Evolutionary conservation across 83 land plant species (phyloP).

Genomic region (Picea engelmannii): DNA sequence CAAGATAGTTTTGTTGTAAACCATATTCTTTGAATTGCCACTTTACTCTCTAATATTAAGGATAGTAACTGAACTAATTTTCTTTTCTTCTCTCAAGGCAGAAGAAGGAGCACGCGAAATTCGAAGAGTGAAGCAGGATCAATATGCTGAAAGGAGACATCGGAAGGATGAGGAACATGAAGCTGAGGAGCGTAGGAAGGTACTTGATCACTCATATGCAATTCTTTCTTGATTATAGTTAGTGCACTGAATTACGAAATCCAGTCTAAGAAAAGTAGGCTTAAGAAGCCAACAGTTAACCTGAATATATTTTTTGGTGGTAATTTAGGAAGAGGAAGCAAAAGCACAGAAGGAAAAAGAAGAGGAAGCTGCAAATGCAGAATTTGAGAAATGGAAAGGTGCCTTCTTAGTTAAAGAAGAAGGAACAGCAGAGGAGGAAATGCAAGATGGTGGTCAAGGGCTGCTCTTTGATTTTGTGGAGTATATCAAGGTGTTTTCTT

Average conservation of each 20-base stretch:
- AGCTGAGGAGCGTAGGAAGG: conserved; percentile 77
- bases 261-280: neutral
- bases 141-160: conserved; percentile 81
- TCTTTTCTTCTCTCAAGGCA: conserved; percentile 47
- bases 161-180: conserved; percentile 96
- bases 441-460: conserved; percentile 76
- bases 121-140: conserved; percentile 76
- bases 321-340: conserved; percentile 90
- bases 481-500: conserved; percentile 79
- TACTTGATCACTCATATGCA: conserved; percentile 17
- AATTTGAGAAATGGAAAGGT: conserved; percentile 97
- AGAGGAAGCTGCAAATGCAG: conserved; percentile 89
- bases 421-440: conserved; percentile 85
- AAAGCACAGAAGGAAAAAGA: conserved; percentile 73
- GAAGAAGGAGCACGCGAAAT: conserved; percentile 81
- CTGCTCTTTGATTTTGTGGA: conserved; percentile 90
- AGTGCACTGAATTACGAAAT: neutral
- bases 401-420: conserved; percentile 93
- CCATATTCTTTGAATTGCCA: neutral
- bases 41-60: neutral
- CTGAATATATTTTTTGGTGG: neutral
- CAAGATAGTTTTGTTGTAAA: neutral
- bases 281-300: neutral
- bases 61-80: neutral
- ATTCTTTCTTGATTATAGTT: neutral